A percentile compares a stretch with the other conserved stretches of the same genome.
Conservation (phyloP, 1,139 yeast species). For the Ashbya aceris region DNA sequence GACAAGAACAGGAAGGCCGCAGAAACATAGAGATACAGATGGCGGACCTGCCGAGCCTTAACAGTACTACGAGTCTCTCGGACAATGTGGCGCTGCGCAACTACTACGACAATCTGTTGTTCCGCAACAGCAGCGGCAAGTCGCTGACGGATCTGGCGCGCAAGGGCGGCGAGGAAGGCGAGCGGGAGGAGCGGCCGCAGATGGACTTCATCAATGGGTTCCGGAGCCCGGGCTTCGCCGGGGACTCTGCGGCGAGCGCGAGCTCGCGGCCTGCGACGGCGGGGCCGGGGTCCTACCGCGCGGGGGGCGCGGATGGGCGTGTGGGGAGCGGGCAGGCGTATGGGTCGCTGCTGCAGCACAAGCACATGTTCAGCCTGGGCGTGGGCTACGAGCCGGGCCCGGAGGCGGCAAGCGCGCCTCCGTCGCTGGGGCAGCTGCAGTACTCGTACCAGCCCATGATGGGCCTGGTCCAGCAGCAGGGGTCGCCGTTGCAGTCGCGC, state of each 20-base stretch:
- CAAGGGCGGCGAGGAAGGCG: constrained; percentile 11
- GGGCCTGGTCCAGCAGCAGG: constrained; percentile 4
- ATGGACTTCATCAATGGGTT: constrained; percentile 25
- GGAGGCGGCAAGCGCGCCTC: neutral
- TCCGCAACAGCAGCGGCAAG: constrained; percentile 27
- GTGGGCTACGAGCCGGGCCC: constrained; percentile 1
- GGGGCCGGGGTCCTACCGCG: neutral
- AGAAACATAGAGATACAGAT: constrained; percentile 4
- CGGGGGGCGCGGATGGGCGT: constrained; percentile 3
- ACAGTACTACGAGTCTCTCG: constrained; percentile 28
- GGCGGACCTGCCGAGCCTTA: constrained; percentile 23
- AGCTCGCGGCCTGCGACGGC: constrained; percentile 2
- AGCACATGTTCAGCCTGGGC: constrained; percentile 3
- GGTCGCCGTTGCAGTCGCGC: constrained; percentile 6
- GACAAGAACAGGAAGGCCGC: constrained; percentile 2
- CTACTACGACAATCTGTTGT: constrained; percentile 28
- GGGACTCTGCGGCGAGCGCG: constrained; percentile 4
- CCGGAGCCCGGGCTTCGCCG: constrained; percentile 8
- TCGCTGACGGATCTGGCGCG: constrained; percentile 27
- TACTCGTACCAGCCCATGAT: constrained; percentile 1
- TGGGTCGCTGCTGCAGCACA: neutral
- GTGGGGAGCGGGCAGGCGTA: constrained; percentile 1
- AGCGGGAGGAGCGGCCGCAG: constrained; percentile 7
- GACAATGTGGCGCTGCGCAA: constrained; percentile 27
- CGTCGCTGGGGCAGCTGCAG: neutral